These are phyloP conservation scores for Suillus paluster DNA, from an alignment of 768 basidiomycete species.

Conservation along the genomic window DNA sequence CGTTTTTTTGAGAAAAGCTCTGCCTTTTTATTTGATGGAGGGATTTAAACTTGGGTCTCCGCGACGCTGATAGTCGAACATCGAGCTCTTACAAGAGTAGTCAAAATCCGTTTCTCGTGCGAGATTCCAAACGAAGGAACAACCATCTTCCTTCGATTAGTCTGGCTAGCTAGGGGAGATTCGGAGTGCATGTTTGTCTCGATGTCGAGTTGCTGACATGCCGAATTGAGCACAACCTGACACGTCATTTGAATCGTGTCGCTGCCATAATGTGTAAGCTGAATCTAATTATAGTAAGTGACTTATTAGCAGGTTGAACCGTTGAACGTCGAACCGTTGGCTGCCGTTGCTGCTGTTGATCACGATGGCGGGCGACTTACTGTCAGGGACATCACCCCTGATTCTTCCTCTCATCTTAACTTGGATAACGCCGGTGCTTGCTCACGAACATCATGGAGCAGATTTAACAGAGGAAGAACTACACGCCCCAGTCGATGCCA, in stretches of 20 bases:
- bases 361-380: background rate
- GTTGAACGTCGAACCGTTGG: no score
- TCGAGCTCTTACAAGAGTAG: background rate
- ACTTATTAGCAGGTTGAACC: background rate
- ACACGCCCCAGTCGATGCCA: conserved; percentile 70
- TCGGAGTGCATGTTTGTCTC: no score
- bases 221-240: background rate
- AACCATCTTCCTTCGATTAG: no score
- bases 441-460: conserved; percentile 64
- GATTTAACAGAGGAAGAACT: conserved; percentile 64
- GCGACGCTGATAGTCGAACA: no score
- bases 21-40: no score
- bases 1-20: no score
- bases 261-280: background rate
- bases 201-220: background rate
- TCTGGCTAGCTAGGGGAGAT: no score
- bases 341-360: background rate
- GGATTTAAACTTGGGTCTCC: no score
- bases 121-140: no score
- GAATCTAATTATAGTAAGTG: no score
- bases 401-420: background rate
- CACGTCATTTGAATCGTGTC: background rate
- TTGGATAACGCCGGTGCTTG: conserved; percentile 25
- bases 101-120: background rate
- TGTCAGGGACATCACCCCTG: background rate